These are phyloP conservation scores for Schizosaccharomyces lindneri DNA, from an alignment of 805 yeast genomes.

Conservation along the genomic window DNA sequence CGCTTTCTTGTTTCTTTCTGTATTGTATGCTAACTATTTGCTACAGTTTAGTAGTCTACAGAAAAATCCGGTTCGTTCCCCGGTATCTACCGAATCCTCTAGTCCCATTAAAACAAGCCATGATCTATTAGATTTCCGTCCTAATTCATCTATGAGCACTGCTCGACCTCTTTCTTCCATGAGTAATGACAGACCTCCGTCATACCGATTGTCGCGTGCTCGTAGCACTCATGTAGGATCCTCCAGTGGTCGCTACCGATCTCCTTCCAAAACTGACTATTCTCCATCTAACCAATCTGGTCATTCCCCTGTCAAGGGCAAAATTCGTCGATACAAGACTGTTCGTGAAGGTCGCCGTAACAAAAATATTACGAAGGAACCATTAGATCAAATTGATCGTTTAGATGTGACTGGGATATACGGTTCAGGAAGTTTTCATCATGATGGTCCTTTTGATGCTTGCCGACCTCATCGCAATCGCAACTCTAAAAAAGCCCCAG, in stretches of 20 bases:
- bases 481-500: conserved; percentile 54
- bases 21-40: background rate
- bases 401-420: conserved; percentile 87
- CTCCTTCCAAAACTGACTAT: background rate
- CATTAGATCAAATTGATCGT: conserved; percentile 82
- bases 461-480: conserved; percentile 91
- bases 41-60: background rate
- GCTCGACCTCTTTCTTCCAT: background rate
- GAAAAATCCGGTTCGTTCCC: background rate
- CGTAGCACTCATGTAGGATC: background rate
- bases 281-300: background rate
- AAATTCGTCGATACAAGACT: background rate
- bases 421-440: conserved; percentile 85
- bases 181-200: background rate
- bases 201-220: background rate
- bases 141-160: background rate
- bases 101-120: background rate
- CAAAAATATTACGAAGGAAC: conserved; percentile 27
- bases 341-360: conserved; percentile 9
- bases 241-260: background rate
- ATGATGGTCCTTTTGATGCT: conserved; percentile 97
- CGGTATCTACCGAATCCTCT: background rate
- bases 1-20: too few relatives aligned
- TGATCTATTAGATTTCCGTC: background rate
- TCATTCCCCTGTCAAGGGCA: background rate